Conservation (phyloP, 2,329 filamentous ascomycete species). For the Penicillium sp. region DNA sequence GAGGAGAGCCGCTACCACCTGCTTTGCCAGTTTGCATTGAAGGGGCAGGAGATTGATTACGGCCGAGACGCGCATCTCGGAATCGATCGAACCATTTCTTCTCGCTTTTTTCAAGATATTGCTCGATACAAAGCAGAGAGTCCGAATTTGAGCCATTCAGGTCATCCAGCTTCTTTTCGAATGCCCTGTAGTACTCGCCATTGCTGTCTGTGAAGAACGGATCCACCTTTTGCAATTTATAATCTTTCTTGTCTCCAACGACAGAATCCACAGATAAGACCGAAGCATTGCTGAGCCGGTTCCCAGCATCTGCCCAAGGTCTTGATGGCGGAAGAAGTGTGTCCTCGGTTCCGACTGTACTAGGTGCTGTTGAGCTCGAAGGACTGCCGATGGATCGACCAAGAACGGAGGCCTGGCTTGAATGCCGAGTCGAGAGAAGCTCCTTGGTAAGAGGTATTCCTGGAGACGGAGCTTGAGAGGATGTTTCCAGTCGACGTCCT, state of each 20-base stretch:
- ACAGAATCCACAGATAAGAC: conserved; percentile 63
- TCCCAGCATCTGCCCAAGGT: conserved; percentile 40
- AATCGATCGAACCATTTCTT: conserved; percentile 70
- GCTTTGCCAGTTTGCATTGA: conserved; percentile 42
- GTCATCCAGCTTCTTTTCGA: conserved; percentile 62
- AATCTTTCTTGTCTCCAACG: conserved; percentile 66
- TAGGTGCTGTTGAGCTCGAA: conserved; percentile 34
- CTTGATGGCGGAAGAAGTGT: conserved; percentile 38
- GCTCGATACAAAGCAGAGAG: conserved; percentile 66
- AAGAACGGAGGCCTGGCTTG: conserved; percentile 36
- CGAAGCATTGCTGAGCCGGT: conserved; percentile 51
- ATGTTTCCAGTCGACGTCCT: conserved; percentile 33
- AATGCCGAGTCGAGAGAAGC: conserved; percentile 32
- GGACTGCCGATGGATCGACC: conserved; percentile 33
- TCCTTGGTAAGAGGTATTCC: conserved; percentile 26
- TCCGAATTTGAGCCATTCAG: conserved; percentile 65
- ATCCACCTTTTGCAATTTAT: conserved; percentile 69
- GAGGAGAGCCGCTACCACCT: conserved; percentile 42
- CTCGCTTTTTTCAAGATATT: conserved; percentile 68
- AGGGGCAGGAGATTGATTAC: conserved; percentile 50
- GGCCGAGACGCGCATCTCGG: conserved; percentile 64
- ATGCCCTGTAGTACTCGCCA: conserved; percentile 65
- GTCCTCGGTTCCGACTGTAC: conserved; percentile 41
- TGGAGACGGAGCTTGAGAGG: conserved; percentile 19
- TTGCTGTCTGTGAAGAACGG: conserved; percentile 71